A percentile compares a stretch with the other conserved stretches of the same genome.
Conservation (phyloP, 2,329 filamentous ascomycete species). For the Fusarium sp. region DNA sequence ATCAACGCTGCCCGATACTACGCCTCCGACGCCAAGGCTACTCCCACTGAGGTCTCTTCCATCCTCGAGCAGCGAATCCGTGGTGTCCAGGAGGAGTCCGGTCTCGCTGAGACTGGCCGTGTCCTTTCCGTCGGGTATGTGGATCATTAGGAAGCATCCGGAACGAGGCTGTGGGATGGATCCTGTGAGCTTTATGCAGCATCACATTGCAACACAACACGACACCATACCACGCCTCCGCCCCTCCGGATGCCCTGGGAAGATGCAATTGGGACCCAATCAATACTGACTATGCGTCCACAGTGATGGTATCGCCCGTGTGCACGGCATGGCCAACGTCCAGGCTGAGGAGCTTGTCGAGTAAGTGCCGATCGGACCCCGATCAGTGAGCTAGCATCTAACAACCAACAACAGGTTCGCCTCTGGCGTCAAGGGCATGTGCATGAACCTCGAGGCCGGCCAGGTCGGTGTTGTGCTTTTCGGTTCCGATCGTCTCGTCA, state of each 20-base stretch:
- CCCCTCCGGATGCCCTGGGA: conserved; percentile 23
- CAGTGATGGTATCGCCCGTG: conserved; percentile 99
- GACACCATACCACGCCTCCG: conserved; percentile 11
- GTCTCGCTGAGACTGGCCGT: conserved; percentile 97
- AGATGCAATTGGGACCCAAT: conserved; percentile 18
- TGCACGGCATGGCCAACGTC: conserved; percentile 99
- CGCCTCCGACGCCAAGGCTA: conserved; percentile 91
- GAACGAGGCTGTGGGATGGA: conserved; percentile 24
- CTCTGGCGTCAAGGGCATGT: conserved; percentile 99
- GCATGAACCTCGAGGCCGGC: conserved; percentile 99
- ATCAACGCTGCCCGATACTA: conserved; percentile 85
- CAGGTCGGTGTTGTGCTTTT: conserved; percentile 99
- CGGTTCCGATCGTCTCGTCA: conserved; percentile 99
- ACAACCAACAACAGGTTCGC: conserved; percentile 79
- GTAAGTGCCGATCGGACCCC: conserved; percentile 68
- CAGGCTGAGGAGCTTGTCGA: conserved; percentile 99
- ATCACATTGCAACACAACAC: conserved; percentile 14
- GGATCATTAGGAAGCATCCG: conserved; percentile 40
- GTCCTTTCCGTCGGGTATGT: conserved; percentile 99
- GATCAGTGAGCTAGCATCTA: conserved; percentile 20
- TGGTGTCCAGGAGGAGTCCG: conserved; percentile 96
- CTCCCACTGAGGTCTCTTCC: conserved; percentile 97
- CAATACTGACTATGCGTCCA: conserved; percentile 47
- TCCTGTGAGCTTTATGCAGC: conserved; percentile 12
- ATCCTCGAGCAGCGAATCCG: conserved; percentile 99